Evolutionary conservation across 805 yeast species (phyloP), one percentile per base, ranked within the genome.

Genomic region (Suhomyces sp.): DNA sequence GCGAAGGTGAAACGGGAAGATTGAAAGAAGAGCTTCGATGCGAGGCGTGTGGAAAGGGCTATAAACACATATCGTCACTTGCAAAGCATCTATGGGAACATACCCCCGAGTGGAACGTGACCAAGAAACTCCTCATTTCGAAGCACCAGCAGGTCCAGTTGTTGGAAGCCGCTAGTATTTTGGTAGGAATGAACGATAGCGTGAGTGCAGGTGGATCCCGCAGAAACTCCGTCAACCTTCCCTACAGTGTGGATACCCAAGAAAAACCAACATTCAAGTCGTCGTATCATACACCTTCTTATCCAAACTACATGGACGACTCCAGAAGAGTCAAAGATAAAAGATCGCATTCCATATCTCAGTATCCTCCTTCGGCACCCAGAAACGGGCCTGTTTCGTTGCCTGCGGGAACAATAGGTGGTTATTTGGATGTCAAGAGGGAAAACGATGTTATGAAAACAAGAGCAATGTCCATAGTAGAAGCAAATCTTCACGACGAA

Each of bases 71-170:
- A 5, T 85, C 91, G 0, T 86, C 92, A n/a, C 77, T 89, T 54
- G 94, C 96, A 2, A 89, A 89, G 68, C 96, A 89, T 70, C 71
- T 90, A 40, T 90, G 96, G 96, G 97, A 90, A 65, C 97, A 90
- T 67, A 90, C 97, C 0, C 96, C 96, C 0, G 96, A 90, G 65
- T 90, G 97, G 97, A 88, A 84, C 62, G 86, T 86, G 66, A 90
- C 96, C 3, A 86, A 88, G 59, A 88, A 87, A 66, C 73, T 90
- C 50, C 74, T 87, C 36, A 88, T 90, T 36, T 85, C 90, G n/a
- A 88, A 88, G 68, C 96, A 88, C 69, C 96, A 88, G 68, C 96
- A 88, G 66, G 96, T 89, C 13, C 96, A 88, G 69, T 74, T 88
- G 38, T 74, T 88, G 48, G 96, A 85, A 63, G 90, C 89, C 29